Conservation (phyloP, 1,139 yeast genomes). For the Yamadazyma jaroonii region DNA sequence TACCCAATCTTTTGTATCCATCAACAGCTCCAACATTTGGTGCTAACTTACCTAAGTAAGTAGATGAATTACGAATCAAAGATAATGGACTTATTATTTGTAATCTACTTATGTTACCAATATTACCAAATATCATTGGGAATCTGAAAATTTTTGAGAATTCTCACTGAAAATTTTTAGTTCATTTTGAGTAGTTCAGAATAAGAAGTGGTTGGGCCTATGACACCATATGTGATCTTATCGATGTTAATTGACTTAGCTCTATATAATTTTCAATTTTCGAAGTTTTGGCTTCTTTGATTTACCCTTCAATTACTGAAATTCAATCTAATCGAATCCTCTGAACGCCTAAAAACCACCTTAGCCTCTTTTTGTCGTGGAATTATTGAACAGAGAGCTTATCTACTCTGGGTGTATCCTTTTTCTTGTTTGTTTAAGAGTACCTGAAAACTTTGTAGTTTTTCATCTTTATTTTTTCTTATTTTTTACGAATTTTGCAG, state of each 20-base stretch:
- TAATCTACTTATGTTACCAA: background rate
- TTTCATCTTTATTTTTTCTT: too few relatives aligned
- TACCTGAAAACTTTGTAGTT: too few relatives aligned
- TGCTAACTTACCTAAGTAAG: slow-evolving; percentile 35
- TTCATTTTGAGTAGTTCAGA: slow-evolving; percentile 1
- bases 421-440: background rate
- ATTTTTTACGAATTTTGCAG: background rate
- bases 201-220: background rate
- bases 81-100: background rate
- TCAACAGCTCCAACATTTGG: slow-evolving; percentile 43
- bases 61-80: slow-evolving; percentile 7
- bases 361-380: too few relatives aligned
- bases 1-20: slow-evolving; percentile 73
- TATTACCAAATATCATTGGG: slow-evolving; percentile 2
- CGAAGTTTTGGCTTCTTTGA: too few relatives aligned
- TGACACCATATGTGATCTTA: too few relatives aligned
- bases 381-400: too few relatives aligned
- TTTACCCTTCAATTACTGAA: too few relatives aligned
- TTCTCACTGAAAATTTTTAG: slow-evolving; percentile 2
- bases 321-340: too few relatives aligned
- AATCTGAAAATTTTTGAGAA: slow-evolving; percentile 2
- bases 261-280: too few relatives aligned
- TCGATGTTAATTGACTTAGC: too few relatives aligned
- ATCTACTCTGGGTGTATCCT: background rate
- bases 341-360: too few relatives aligned